A percentile compares a stretch with the other conserved stretches of the same genome.
Conservation (phyloP, 2,329 filamentous ascomycete genomes). For the Grosmannia serpens region DNA sequence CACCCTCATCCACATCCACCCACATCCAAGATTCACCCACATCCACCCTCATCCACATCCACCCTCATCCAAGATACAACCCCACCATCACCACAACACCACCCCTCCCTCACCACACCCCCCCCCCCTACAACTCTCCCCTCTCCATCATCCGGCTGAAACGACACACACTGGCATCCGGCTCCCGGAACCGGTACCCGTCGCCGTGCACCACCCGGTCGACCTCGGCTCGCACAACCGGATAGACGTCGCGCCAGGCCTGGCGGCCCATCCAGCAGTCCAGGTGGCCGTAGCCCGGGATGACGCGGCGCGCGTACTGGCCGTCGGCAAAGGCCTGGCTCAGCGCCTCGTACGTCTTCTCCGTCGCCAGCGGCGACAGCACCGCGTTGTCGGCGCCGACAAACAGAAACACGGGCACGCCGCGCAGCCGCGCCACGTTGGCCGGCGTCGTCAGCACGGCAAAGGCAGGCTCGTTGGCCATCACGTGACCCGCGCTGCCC, state of each 20-base stretch:
- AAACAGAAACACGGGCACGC: constrained; percentile 45
- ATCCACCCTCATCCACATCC: too few relatives aligned
- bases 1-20: too few relatives aligned
- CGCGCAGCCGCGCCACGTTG: constrained; percentile 38
- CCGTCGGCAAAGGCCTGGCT: constrained; percentile 34
- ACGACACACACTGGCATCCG: constrained; percentile 26
- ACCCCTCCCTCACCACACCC: too few relatives aligned
- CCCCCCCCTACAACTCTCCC: constrained; percentile 22
- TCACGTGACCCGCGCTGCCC: constrained; percentile 38
- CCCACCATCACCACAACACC: too few relatives aligned
- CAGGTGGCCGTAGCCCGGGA: constrained; percentile 48
- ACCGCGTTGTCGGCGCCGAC: constrained; percentile 46
- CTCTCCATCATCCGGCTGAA: constrained; percentile 29
- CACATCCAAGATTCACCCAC: too few relatives aligned
- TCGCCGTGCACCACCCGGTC: constrained; percentile 37
- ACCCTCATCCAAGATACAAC: too few relatives aligned
- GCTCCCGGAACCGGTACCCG: constrained; percentile 30
- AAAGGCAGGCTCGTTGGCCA: constrained; percentile 37
- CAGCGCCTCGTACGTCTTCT: constrained; percentile 40
- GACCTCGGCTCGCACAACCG: constrained; percentile 41
- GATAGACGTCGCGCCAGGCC: constrained; percentile 48
- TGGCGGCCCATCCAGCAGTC: constrained; percentile 52
- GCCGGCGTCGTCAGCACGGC: constrained; percentile 33
- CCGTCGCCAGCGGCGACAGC: constrained; percentile 39
- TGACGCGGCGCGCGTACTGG: constrained; percentile 37